These are phyloP conservation scores for Globisporangium paroecandrum DNA, from an alignment of 352 stramenopile species.

Conservation along the genomic window DNA sequence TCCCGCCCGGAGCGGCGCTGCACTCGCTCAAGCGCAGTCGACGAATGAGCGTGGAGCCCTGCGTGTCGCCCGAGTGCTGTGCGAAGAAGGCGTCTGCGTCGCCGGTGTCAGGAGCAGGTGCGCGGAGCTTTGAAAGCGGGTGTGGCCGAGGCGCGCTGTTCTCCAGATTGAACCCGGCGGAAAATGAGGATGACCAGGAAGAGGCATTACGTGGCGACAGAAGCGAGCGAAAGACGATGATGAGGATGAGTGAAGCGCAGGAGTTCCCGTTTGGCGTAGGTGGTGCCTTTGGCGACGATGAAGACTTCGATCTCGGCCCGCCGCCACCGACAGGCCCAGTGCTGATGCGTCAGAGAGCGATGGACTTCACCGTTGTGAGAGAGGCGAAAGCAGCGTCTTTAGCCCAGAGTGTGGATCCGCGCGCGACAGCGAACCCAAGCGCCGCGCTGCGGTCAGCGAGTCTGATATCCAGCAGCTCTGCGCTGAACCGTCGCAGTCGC, in stretches of 20 bases:
- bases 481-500: constrained; percentile 1
- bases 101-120: not conserved
- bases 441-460: constrained; percentile 5
- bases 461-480: constrained; percentile 10
- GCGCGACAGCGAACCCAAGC: not conserved
- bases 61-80: constrained; percentile 2
- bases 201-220: not conserved
- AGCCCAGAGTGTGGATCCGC: constrained; percentile 7
- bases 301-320: constrained; percentile 32
- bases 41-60: not conserved
- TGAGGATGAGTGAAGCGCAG: not conserved
- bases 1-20: not conserved
- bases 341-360: constrained; percentile 38
- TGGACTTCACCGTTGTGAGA: constrained; percentile 26
- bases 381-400: constrained; percentile 11
- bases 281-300: constrained; percentile 9
- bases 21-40: constrained; percentile 14
- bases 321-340: constrained; percentile 26
- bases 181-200: constrained; percentile 5
- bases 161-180: not conserved
- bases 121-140: constrained; percentile 6
- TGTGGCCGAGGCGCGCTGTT: constrained; percentile 7
- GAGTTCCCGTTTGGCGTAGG: constrained; percentile 4
- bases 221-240: not conserved
- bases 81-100: not conserved